A percentile compares a stretch with the other conserved stretches of the same genome.
phyloP scores from a whole-genome alignment of 768 basidiomycete species.

The Scleroderma citrinum region DNA sequence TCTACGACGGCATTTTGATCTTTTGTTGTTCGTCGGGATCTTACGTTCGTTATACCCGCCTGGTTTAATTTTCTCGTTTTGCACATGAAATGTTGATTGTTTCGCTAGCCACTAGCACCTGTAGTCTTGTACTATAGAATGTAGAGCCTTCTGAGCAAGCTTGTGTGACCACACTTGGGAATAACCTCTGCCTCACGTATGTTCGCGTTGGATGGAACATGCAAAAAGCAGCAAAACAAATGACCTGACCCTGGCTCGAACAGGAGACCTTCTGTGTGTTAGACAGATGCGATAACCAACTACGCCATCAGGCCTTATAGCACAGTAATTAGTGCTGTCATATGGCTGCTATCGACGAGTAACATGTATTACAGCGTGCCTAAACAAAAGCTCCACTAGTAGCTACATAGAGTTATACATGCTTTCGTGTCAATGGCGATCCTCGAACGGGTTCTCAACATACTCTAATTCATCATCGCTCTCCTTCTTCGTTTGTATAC shows the following conservation, averaged over 20 bases:
- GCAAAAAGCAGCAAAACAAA: neutral
- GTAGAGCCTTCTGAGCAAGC: neutral
- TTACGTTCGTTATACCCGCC: neutral
- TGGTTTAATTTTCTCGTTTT: neutral
- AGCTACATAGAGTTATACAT: neutral
- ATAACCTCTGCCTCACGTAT: too few relatives aligned
- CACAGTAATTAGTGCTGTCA: neutral
- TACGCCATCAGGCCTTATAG: conserved; percentile 51
- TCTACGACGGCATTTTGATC: conserved; percentile 71
- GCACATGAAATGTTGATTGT: neutral
- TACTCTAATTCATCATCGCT: conserved; percentile 62
- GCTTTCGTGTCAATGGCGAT: conserved; percentile 16
- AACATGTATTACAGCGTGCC: neutral
- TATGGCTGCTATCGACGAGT: neutral
- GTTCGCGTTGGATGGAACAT: too few relatives aligned
- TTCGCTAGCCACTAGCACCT: neutral
- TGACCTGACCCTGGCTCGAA: conserved; percentile 58
- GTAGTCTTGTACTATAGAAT: neutral
- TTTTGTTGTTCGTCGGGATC: neutral
- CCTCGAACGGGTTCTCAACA: conserved; percentile 71
- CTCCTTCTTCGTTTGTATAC: conserved; percentile 19
- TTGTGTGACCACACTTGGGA: too few relatives aligned
- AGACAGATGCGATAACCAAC: conserved; percentile 83
- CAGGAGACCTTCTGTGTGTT: conserved; percentile 76
- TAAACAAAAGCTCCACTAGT: neutral